Evolutionary conservation across 1,284 basidiomycete genomes (phyloP).

Genomic region (Pisolithus thermaeus): DNA sequence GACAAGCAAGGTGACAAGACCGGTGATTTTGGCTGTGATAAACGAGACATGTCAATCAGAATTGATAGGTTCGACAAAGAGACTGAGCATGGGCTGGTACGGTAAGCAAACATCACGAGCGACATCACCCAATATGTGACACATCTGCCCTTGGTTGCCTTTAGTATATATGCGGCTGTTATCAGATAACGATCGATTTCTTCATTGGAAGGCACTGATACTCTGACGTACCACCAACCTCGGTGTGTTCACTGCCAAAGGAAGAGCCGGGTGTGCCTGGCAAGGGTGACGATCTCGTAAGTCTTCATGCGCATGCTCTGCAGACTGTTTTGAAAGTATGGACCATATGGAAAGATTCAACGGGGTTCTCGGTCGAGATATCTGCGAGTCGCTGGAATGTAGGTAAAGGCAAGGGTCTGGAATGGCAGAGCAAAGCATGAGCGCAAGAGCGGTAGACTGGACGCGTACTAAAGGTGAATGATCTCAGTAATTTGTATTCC

Average conservation of each 20-base stretch:
- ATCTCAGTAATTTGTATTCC: slow-evolving; percentile 56
- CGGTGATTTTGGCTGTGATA: slow-evolving; percentile 22
- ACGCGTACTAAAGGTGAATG: slow-evolving; percentile 50
- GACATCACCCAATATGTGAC: slow-evolving; percentile 71
- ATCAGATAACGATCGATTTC: slow-evolving; percentile 72
- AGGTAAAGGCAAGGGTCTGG: slow-evolving; percentile 58
- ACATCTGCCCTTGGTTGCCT: slow-evolving; percentile 65
- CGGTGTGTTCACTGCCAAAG: slow-evolving; percentile 14
- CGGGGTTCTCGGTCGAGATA: slow-evolving; percentile 52
- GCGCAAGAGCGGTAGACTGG: slow-evolving; percentile 63
- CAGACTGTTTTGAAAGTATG: slow-evolving; percentile 56
- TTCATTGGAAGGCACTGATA: slow-evolving; percentile 56
- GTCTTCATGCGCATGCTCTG: slow-evolving; percentile 48
- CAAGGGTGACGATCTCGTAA: slow-evolving; percentile 29
- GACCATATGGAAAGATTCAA: slow-evolving; percentile 56
- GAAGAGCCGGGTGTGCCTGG: slow-evolving; percentile 14
- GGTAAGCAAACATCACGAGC: slow-evolving; percentile 47
- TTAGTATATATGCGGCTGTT: slow-evolving; percentile 65
- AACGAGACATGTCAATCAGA: slow-evolving; percentile 12
- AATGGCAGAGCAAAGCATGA: slow-evolving; percentile 51
- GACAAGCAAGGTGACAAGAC: slow-evolving; percentile 23
- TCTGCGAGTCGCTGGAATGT: slow-evolving; percentile 64
- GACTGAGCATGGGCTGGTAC: slow-evolving; percentile 13
- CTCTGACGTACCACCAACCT: slow-evolving; percentile 52
- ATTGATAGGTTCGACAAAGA: slow-evolving; percentile 14